Conservation (phyloP, 2,329 filamentous ascomycete species). For the Daldinia sp. region DNA sequence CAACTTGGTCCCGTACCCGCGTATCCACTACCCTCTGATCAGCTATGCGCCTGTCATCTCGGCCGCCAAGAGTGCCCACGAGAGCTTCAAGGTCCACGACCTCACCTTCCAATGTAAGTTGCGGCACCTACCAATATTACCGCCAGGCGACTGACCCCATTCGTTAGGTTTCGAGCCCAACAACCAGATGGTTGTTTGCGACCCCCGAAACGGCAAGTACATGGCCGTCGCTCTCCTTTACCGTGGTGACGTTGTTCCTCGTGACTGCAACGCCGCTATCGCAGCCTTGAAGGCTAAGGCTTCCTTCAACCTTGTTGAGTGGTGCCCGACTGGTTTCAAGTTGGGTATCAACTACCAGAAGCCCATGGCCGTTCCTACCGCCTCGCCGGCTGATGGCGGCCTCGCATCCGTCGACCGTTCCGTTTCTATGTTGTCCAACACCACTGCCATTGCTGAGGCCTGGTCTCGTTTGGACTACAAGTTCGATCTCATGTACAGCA, state of each 20-base stretch:
- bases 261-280: conserved; percentile 73
- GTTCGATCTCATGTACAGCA: conserved; percentile 82
- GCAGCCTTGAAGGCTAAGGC: conserved; percentile 74
- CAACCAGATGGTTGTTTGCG: conserved; percentile 82
- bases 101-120: conserved; percentile 75
- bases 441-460: conserved; percentile 76
- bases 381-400: conserved; percentile 62
- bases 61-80: conserved; percentile 79
- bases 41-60: conserved; percentile 77
- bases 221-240: conserved; percentile 78
- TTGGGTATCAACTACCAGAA: conserved; percentile 79
- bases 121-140: neutral
- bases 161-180: conserved; percentile 75
- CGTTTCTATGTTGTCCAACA: conserved; percentile 78
- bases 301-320: conserved; percentile 77
- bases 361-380: conserved; percentile 65
- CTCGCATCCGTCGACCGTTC: conserved; percentile 69
- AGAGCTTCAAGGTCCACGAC: conserved; percentile 87
- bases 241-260: conserved; percentile 75
- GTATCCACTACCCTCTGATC: conserved; percentile 78
- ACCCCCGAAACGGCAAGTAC: conserved; percentile 78
- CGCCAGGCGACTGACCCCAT: conserved; percentile 22
- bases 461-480: conserved; percentile 78
- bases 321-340: conserved; percentile 81
- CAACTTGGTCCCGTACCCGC: conserved; percentile 76